Percentiles rank a stretch among this genome's conserved stretches.
These are phyloP conservation scores for Fraxinus dipetala DNA, from an alignment of 305 asterid species.

Conservation along the genomic window DNA sequence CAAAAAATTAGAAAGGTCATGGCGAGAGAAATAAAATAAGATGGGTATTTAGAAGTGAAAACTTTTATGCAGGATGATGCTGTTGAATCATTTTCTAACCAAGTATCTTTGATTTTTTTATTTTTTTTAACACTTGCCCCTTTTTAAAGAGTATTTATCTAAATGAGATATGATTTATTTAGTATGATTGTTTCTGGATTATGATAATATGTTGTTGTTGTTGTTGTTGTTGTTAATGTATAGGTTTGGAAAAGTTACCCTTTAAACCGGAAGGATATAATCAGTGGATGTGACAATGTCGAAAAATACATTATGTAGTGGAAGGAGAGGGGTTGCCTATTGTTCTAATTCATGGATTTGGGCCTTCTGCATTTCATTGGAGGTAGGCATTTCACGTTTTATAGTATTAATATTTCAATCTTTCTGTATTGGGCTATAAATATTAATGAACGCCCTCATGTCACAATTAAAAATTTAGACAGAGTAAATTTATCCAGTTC, in stretches of 20 bases:
- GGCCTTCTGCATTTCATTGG: conserved; percentile 98
- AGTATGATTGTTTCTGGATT: conserved; percentile 10
- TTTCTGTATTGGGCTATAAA: not conserved
- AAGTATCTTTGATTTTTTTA: not conserved
- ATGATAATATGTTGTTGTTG: not conserved
- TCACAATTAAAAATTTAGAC: not conserved
- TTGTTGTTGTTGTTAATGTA: conserved; percentile 9
- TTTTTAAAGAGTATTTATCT: not conserved
- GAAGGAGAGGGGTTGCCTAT: conserved; percentile 83
- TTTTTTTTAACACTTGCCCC: not conserved
- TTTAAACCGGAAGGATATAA: conserved; percentile 82
- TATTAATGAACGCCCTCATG: not conserved
- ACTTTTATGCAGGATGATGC: no score
- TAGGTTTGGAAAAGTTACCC: conserved; percentile 68
- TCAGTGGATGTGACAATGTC: conserved; percentile 72
- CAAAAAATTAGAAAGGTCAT: no score
- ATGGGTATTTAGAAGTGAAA: no score
- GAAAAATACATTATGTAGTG: conserved; percentile 73
- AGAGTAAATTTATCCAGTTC: not conserved
- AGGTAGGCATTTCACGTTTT: conserved; percentile 42
- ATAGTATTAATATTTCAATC: not conserved
- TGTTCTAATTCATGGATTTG: conserved; percentile 93
- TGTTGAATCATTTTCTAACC: no score
- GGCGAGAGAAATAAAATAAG: no score
- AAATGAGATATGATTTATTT: not conserved